Conservation (phyloP, 176 grass and related monocot species). For the Ananas comosus region DNA sequence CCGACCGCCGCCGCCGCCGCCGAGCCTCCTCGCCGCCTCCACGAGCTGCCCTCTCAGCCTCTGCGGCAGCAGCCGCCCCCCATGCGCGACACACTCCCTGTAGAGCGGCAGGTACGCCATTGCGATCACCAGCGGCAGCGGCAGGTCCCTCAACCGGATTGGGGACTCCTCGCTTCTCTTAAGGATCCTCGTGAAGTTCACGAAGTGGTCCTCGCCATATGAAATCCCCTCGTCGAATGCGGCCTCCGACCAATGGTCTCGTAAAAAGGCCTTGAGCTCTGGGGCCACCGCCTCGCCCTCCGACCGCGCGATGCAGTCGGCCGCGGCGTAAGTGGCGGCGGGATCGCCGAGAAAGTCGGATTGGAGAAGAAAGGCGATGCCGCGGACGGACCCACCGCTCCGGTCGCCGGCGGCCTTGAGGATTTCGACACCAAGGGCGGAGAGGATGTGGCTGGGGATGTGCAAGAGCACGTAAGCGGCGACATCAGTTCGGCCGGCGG, state of each 20-base stretch:
- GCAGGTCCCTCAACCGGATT: conserved; percentile 46
- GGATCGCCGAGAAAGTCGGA: conserved; percentile 61
- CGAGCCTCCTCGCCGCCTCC: conserved; percentile 66
- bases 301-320: conserved; percentile 40
- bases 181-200: conserved; percentile 55
- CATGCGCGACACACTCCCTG: conserved; percentile 51
- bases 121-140: conserved; percentile 51
- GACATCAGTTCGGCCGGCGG: conserved; percentile 47
- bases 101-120: conserved; percentile 87
- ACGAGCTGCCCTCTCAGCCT: conserved; percentile 91
- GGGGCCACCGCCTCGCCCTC: conserved; percentile 19
- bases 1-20: conserved; percentile 35
- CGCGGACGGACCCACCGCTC: conserved; percentile 48
- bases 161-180: conserved; percentile 34
- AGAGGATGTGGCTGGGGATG: conserved; percentile 71
- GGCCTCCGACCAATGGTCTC: conserved; percentile 54
- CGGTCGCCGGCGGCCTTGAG: conserved; percentile 94
- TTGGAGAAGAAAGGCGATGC: conserved; percentile 64
- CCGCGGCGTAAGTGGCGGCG: conserved; percentile 47
- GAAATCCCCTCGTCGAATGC: conserved; percentile 45
- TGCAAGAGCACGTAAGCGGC: conserved; percentile 69
- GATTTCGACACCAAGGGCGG: conserved; percentile 69
- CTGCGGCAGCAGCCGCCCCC: conserved; percentile 61
- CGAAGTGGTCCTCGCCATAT: conserved; percentile 39
- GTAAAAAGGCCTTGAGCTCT: conserved; percentile 50